Conservation (phyloP, 345 rosid species). For the Populus nigra region DNA sequence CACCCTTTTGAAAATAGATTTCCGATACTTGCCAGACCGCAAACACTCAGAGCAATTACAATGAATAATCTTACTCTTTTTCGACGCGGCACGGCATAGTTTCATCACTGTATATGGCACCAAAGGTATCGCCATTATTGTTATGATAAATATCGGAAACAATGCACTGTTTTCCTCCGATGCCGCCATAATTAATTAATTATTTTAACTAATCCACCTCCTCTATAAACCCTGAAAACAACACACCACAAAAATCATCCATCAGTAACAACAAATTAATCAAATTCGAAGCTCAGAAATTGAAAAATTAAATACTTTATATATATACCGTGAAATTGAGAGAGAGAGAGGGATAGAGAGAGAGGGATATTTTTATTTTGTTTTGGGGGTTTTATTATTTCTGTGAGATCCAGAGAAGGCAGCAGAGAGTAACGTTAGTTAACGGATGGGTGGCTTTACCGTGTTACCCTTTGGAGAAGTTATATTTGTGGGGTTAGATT, state of each 20-base stretch:
- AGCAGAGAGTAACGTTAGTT: no score
- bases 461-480: background rate
- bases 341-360: background rate
- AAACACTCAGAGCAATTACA: conserved; percentile 81
- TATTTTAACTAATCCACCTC: background rate
- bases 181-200: conserved; percentile 61
- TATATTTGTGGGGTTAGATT: background rate
- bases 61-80: conserved; percentile 66
- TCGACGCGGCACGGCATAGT: conserved; percentile 67
- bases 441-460: conserved; percentile 6
- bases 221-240: background rate
- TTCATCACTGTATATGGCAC: conserved; percentile 82
- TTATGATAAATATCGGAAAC: conserved; percentile 95
- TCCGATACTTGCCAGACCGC: conserved; percentile 80
- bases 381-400: background rate
- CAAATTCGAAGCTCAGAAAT: background rate
- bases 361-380: background rate
- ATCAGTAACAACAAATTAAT: background rate
- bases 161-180: conserved; percentile 80
- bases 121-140: conserved; percentile 87
- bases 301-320: background rate
- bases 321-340: background rate
- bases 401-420: conserved; percentile 18
- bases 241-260: background rate
- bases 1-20: conserved; percentile 78